Evolutionary conservation across 2,329 filamentous ascomycete genomes (phyloP).

Genomic region (Botrytis fragariae): DNA sequence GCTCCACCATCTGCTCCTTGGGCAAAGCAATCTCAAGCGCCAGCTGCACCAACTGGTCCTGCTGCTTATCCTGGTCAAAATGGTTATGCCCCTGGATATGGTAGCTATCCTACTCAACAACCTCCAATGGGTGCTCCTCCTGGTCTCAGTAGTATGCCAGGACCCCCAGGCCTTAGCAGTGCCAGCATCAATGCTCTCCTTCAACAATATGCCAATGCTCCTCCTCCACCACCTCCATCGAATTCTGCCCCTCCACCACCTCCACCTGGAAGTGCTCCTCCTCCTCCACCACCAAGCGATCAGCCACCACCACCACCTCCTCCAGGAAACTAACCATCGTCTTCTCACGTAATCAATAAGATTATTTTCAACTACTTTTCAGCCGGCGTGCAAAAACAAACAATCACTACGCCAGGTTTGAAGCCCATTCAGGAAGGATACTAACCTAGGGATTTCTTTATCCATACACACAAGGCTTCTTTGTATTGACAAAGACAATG

Average conservation of each 20-base stretch:
- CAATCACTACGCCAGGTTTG: background rate
- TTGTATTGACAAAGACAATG: background rate
- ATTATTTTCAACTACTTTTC: background rate
- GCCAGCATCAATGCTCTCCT: conserved; percentile 64
- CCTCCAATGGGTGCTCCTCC: conserved; percentile 46
- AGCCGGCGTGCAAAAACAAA: background rate
- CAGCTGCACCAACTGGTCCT: conserved; percentile 35
- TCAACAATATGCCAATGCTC: conserved; percentile 55
- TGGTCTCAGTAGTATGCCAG: conserved; percentile 32
- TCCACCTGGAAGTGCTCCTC: conserved; percentile 56
- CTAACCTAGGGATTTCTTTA: conserved; percentile 8
- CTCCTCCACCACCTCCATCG: conserved; percentile 54
- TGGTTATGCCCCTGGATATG: conserved; percentile 46
- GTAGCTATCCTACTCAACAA: conserved; percentile 42
- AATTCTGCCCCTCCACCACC: conserved; percentile 37
- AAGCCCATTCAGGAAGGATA: background rate
- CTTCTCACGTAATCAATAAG: background rate
- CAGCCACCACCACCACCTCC: conserved; percentile 31
- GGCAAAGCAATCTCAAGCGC: conserved; percentile 38
- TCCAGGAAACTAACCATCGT: conserved; percentile 12
- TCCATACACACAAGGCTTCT: background rate
- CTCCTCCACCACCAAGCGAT: conserved; percentile 56
- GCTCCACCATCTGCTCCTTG: conserved; percentile 51
- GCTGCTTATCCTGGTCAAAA: conserved; percentile 42
- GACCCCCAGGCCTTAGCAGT: conserved; percentile 49